These are phyloP conservation scores for Obelidium mucronatum DNA, from an alignment of 192 early-diverging fungal species.

Conservation along the genomic window DNA sequence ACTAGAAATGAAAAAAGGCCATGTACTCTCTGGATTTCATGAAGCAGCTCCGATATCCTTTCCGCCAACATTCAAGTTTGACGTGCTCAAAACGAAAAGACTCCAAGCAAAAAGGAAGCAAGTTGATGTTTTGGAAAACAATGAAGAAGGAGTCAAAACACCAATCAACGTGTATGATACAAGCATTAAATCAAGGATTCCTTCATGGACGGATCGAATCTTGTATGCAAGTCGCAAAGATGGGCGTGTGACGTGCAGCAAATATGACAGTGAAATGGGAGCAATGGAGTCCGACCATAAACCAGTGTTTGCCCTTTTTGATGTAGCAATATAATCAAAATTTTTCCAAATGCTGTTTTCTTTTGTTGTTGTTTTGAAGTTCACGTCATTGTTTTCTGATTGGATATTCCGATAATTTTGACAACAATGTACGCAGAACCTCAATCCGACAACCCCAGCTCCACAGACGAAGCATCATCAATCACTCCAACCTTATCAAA, in stretches of 20 bases:
- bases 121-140: constrained; percentile 1
- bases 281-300: constrained; percentile 33
- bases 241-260: not conserved
- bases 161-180: constrained; percentile 75
- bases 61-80: constrained; percentile 97
- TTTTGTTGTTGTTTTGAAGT: no score
- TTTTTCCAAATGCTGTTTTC: no score
- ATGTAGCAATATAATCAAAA: constrained; percentile 1
- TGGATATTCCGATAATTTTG: no score
- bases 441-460: no score
- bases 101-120: not conserved
- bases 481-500: no score
- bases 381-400: no score
- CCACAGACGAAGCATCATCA: no score
- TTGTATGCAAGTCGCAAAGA: not conserved
- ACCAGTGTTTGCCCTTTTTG: constrained; percentile 37
- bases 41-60: constrained; percentile 85
- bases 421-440: no score
- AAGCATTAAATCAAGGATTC: constrained; percentile 90
- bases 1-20: constrained; percentile 51
- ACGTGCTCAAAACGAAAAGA: constrained; percentile 39
- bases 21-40: constrained; percentile 74
- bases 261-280: constrained; percentile 16
- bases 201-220: constrained; percentile 97
- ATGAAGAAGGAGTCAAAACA: not conserved